Conservation (phyloP, 306 rosid genomes). For the Carpinus viminea region DNA sequence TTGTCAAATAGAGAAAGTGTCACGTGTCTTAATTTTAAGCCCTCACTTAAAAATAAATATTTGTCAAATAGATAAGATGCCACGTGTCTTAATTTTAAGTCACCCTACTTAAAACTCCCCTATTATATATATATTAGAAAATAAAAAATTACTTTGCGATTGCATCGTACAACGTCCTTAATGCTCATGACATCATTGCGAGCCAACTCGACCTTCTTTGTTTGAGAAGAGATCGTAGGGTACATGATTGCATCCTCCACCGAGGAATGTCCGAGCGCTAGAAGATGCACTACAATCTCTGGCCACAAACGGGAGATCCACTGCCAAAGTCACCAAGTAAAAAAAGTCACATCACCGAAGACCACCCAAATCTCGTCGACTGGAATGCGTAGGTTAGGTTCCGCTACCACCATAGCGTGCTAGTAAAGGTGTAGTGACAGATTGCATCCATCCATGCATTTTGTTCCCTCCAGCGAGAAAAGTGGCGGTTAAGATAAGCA, state of each 20-base stretch:
- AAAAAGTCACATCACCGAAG: no score
- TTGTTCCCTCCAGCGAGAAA: no score
- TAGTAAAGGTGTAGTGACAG: conserved; percentile 58
- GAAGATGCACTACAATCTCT: conserved; percentile 75
- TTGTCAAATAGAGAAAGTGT: no score
- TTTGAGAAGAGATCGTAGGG: conserved; percentile 64
- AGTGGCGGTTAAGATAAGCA: no score
- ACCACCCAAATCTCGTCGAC: conserved; percentile 8
- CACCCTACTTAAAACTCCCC: no score
- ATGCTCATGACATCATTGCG: conserved; percentile 65
- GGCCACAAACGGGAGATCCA: conserved; percentile 75
- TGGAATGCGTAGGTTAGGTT: conserved; percentile 61
- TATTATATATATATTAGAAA: no score
- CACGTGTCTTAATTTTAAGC: no score
- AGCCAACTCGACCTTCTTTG: conserved; percentile 57
- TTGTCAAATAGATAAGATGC: no score
- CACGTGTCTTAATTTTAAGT: no score
- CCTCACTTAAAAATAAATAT: no score
- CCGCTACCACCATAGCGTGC: conserved; percentile 59
- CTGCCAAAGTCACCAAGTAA: conserved; percentile 34
- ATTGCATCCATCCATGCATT: neutral
- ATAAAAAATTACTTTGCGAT: conserved; percentile 37
- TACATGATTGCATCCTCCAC: conserved; percentile 76
- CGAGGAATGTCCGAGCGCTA: conserved; percentile 83
- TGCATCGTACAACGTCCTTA: conserved; percentile 56